Evolutionary conservation across 495 filamentous ascomycete genomes (phyloP).

Genomic region (Talaromyces wortmannii): DNA sequence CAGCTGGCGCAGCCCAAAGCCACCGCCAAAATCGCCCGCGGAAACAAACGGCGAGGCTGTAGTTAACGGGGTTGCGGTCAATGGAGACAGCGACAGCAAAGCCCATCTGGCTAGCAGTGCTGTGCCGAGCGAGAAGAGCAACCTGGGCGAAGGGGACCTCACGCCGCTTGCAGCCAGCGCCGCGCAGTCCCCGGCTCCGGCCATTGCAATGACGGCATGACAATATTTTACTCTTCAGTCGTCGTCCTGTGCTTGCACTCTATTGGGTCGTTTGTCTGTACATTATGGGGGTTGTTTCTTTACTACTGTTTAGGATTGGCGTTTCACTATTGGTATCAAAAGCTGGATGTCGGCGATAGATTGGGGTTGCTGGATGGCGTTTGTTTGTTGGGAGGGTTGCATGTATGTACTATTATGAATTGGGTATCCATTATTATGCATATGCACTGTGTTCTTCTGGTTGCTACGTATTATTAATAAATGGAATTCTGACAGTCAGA

Average conservation of each 20-base stretch:
- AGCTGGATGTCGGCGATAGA: neutral
- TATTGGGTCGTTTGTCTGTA: conserved; percentile 14
- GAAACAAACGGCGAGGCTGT: conserved; percentile 30
- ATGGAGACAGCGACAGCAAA: conserved; percentile 68
- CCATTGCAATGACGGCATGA: conserved; percentile 36
- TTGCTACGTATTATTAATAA: too few relatives aligned
- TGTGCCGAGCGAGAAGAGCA: conserved; percentile 63
- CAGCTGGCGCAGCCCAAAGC: conserved; percentile 72
- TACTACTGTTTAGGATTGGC: conserved; percentile 7
- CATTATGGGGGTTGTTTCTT: conserved; percentile 1
- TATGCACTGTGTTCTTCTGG: too few relatives aligned
- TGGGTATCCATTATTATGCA: too few relatives aligned
- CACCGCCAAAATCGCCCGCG: conserved; percentile 26
- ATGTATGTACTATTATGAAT: too few relatives aligned
- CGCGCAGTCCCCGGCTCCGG: conserved; percentile 38
- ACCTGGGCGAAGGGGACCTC: conserved; percentile 47
- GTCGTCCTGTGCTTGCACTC: neutral
- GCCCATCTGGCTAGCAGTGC: conserved; percentile 50
- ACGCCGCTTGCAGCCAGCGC: conserved; percentile 32
- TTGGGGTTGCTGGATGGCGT: too few relatives aligned
- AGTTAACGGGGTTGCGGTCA: conserved; percentile 34
- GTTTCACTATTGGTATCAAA: conserved; percentile 17
- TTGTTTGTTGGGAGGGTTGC: too few relatives aligned
- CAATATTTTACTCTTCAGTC: neutral
- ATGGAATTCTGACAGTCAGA: too few relatives aligned